Percentiles rank a stretch among this genome's conserved stretches.
phyloP scores from a whole-genome alignment of 139 green algal species.

The Picochlorum sp. region DNA sequence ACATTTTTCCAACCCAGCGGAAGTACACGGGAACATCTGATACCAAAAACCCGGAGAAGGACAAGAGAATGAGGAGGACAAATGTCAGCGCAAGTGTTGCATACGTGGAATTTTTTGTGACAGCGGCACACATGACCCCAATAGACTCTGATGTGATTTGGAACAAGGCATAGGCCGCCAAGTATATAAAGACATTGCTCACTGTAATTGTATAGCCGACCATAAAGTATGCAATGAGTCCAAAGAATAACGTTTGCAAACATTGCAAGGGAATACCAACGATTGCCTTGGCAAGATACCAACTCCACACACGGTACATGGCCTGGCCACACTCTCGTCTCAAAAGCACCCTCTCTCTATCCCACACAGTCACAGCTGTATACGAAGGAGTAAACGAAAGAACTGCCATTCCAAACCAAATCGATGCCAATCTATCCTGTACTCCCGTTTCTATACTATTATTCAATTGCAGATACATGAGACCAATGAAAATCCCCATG shows the following conservation, averaged over 20 bases:
- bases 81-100: conserved; percentile 43
- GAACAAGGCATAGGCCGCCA: conserved; percentile 31
- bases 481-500: conserved; percentile 29
- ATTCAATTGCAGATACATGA: conserved; percentile 28
- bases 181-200: conserved; percentile 16
- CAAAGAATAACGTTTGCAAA: conserved; percentile 13
- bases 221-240: conserved; percentile 14
- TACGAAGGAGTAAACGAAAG: conserved; percentile 45
- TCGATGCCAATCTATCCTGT: conserved; percentile 22
- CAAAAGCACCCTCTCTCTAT: conserved; percentile 42
- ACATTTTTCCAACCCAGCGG: conserved; percentile 39
- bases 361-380: conserved; percentile 35
- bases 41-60: conserved; percentile 51
- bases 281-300: conserved; percentile 17
- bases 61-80: conserved; percentile 47
- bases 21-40: conserved; percentile 42
- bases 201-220: conserved; percentile 16
- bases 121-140: conserved; percentile 35
- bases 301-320: conserved; percentile 23
- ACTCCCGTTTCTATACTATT: conserved; percentile 19
- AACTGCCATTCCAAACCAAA: conserved; percentile 27
- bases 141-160: conserved; percentile 36
- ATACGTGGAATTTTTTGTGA: conserved; percentile 30
- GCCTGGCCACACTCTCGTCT: conserved; percentile 30
- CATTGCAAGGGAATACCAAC: conserved; percentile 14